Conservation (phyloP, 2,329 filamentous ascomycete genomes). For the Fusarium mangiferae region DNA sequence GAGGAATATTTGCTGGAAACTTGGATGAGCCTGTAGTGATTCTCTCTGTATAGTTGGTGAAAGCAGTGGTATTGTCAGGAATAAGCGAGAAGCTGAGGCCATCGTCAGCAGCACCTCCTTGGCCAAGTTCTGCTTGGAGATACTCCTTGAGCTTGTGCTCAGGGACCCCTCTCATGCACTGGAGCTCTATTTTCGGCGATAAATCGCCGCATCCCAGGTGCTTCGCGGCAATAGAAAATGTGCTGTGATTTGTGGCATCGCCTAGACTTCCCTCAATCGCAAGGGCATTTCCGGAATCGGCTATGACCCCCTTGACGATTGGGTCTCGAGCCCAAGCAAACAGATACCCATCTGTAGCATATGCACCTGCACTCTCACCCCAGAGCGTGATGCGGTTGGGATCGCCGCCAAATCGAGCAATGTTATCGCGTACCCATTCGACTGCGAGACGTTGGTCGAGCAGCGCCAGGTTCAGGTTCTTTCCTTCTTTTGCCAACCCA, state of each 20-base stretch:
- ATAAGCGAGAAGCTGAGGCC: constrained; percentile 10
- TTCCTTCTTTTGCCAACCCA: neutral
- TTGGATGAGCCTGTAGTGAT: neutral
- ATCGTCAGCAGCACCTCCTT: constrained; percentile 31
- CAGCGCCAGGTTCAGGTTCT: constrained; percentile 27
- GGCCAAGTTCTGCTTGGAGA: constrained; percentile 17
- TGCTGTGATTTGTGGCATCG: constrained; percentile 11
- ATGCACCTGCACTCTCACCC: constrained; percentile 33
- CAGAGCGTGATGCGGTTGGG: constrained; percentile 31
- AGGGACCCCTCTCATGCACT: constrained; percentile 18
- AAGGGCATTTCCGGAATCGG: constrained; percentile 30
- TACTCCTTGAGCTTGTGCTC: constrained; percentile 18
- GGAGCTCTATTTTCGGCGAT: neutral
- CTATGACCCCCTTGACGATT: constrained; percentile 29
- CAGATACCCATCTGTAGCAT: constrained; percentile 25
- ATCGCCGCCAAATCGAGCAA: constrained; percentile 31
- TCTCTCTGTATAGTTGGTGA: constrained; percentile 16
- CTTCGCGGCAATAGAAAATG: constrained; percentile 13
- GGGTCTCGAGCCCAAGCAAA: constrained; percentile 29
- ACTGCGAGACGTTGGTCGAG: constrained; percentile 36
- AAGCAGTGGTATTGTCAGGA: constrained; percentile 22
- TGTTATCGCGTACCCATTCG: constrained; percentile 34
- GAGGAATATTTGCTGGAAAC: neutral
- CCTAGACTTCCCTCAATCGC: constrained; percentile 12
- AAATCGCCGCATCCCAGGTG: constrained; percentile 6